Evolutionary conservation across 1,284 basidiomycete genomes (phyloP), one percentile per base, ranked within the genome.

Genomic region (Puccinia sorghi): DNA sequence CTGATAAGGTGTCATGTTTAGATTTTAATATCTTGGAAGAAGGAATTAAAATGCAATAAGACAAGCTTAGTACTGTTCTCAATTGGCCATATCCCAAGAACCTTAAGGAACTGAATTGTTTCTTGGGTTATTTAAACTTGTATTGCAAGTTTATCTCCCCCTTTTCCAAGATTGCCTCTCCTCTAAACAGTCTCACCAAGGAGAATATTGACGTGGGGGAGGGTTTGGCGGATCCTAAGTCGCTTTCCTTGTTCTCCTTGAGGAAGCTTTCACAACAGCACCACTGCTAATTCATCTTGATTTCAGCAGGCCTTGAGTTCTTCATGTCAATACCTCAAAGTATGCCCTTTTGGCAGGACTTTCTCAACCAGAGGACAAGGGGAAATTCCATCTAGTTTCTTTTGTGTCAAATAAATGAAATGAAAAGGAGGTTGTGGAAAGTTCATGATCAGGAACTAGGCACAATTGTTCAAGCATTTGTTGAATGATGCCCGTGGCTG

Each of bases 321-420:
- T 84, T 37, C 86, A 87, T 9, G 63, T 56, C n/a, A 67, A 37
- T 63, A 80, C 57, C 32, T 81, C 80, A 17, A 74, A 79, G 46
- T 81, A 72, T 66, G 79, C 80, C 2, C 8, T 80, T 3, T 46
- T 80, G 25, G 81, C 59, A 0, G 77, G 81, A 22, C 39, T 81
- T 9, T 41, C 52, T 11, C 80, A 81, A 46, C 64, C 66, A 8
- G 67, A 79, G 27, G 39, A 25, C 12, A 50, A 79, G 12, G 76
- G 80, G 6, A 1, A 61, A 9, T 37, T 69, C 2, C 80, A 80
- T n/a, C 79, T 72, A 37, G 75, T 80, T 27, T 59, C 37, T 22
- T 80, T 61, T 39, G 6, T 61, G 13, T 61, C 57, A 6, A 32
- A 12, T 5, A 61, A 61, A 20, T 39, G 25, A 22, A 61, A 6